Conservation (phyloP, 225 moss, liverwort and hornwort species). For the Pleurozium schreberi region DNA sequence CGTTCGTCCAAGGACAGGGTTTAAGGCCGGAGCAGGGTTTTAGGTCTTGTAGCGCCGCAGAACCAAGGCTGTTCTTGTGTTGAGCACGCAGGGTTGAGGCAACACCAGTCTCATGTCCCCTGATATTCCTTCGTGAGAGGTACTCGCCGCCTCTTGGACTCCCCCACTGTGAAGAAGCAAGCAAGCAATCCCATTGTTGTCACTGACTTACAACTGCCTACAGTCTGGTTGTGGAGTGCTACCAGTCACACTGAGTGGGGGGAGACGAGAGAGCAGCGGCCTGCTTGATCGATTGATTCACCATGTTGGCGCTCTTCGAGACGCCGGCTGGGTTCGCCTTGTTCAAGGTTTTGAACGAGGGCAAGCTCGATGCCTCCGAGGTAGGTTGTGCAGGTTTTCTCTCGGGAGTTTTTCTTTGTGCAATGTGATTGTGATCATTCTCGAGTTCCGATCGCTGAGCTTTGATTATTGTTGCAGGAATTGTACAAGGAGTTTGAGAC, state of each 20-base stretch:
- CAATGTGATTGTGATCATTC: not conserved
- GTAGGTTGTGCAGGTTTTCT: not conserved
- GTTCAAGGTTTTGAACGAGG: slow-evolving; percentile 73
- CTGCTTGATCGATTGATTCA: not conserved
- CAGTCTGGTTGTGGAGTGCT: not conserved
- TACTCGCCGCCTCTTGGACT: not conserved
- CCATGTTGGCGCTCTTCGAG: slow-evolving; percentile 84
- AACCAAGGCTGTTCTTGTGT: accelerated
- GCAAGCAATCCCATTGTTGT: not conserved
- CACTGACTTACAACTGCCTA: not conserved
- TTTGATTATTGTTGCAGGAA: slow-evolving; percentile 14
- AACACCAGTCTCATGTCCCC: not conserved
- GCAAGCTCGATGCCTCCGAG: slow-evolving; percentile 65
- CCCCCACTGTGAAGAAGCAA: slow-evolving; percentile 24
- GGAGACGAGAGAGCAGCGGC: not conserved
- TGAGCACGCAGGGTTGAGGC: not conserved
- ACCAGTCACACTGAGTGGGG: slow-evolving; percentile 16
- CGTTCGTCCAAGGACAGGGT: not conserved
- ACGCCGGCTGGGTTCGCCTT: slow-evolving; percentile 86
- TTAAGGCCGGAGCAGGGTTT: slow-evolving; percentile 3
- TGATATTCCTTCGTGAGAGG: not conserved
- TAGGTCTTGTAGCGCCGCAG: not conserved
- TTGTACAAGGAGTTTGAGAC: slow-evolving; percentile 83
- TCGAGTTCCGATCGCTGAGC: not conserved
- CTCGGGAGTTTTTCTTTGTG: not conserved